Conservation (phyloP, 2,329 filamentous ascomycete genomes). For the Peltaster fructicola region DNA sequence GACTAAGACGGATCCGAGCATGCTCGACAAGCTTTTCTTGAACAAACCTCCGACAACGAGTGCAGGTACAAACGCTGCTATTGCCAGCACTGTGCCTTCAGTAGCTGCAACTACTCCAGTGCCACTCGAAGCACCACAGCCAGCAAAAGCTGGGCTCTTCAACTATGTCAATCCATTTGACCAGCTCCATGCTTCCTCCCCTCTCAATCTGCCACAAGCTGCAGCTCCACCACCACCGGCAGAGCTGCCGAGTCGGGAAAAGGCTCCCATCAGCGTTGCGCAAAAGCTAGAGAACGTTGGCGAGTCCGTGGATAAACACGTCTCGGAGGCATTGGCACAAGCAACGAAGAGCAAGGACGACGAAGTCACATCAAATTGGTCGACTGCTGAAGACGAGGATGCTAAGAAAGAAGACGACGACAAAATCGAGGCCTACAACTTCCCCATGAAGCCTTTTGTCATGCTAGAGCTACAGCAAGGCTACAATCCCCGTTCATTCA, state of each 20-base stretch:
- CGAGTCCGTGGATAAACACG: conserved; percentile 38
- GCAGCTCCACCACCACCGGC: conserved; percentile 11
- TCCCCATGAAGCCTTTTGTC: conserved; percentile 92
- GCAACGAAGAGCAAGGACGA: conserved; percentile 27
- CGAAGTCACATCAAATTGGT: conserved; percentile 55
- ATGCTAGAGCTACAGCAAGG: conserved; percentile 51
- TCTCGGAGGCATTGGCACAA: conserved; percentile 44
- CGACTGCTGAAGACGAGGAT: conserved; percentile 63
- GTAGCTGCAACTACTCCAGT: conserved; percentile 15
- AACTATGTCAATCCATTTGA: conserved; percentile 60
- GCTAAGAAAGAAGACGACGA: conserved; percentile 50
- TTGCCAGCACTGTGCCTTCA: conserved; percentile 19
- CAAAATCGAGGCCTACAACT: conserved; percentile 66
- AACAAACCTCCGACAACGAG: conserved; percentile 28
- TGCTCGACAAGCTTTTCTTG: conserved; percentile 13
- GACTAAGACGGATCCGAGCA: conserved; percentile 3
- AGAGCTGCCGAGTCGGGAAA: conserved; percentile 5
- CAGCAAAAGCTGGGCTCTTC: conserved; percentile 34
- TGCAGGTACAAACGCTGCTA: conserved; percentile 26
- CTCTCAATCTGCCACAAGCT: conserved; percentile 33
- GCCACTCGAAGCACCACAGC: conserved; percentile 23
- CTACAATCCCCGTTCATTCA: conserved; percentile 2
- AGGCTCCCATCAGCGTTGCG: conserved; percentile 44
- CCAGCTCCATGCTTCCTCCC: conserved; percentile 47
- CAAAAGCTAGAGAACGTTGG: conserved; percentile 53